These are phyloP conservation scores for Epithemia pelagica DNA, from an alignment of 108 stramenopile genomes.

Conservation along the genomic window DNA sequence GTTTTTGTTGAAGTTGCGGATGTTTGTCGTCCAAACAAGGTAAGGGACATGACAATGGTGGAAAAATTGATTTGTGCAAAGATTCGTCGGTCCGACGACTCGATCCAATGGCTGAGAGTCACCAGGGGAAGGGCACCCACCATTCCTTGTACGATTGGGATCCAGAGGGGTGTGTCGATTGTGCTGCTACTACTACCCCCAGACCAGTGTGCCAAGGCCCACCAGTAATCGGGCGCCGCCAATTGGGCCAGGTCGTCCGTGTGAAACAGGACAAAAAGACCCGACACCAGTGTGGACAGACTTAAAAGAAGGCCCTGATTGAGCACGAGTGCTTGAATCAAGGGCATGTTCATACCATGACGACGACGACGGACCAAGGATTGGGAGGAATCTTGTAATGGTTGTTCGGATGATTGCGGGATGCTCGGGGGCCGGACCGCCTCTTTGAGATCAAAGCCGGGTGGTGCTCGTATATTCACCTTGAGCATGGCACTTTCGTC, in stretches of 20 bases:
- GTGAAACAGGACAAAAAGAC: not conserved
- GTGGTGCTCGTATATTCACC: not conserved
- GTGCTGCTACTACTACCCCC: slow-evolving; percentile 1
- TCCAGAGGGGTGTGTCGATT: not conserved
- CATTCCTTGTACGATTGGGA: too few species aligned
- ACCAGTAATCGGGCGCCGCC: not conserved
- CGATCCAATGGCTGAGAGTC: slow-evolving; percentile 1
- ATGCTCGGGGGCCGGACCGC: not conserved
- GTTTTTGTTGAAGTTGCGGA: too few species aligned
- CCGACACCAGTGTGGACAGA: not conserved
- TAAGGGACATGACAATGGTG: slow-evolving; percentile 22
- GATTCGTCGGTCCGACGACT: slow-evolving; percentile 9
- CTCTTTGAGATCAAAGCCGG: not conserved
- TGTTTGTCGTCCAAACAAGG: slow-evolving; percentile 19
- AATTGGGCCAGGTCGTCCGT: not conserved
- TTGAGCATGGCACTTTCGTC: not conserved
- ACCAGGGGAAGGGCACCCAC: slow-evolving; percentile 13
- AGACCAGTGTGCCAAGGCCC: too few species aligned
- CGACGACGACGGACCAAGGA: not conserved
- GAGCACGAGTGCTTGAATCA: not conserved
- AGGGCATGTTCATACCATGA: not conserved
- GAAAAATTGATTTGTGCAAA: slow-evolving; percentile 15
- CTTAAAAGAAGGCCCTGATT: not conserved
- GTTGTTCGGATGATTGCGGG: not conserved
- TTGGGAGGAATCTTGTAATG: too few species aligned